Evolutionary conservation across 352 stramenopile species (phyloP).

Genomic region (Globisporangium yorkense): DNA sequence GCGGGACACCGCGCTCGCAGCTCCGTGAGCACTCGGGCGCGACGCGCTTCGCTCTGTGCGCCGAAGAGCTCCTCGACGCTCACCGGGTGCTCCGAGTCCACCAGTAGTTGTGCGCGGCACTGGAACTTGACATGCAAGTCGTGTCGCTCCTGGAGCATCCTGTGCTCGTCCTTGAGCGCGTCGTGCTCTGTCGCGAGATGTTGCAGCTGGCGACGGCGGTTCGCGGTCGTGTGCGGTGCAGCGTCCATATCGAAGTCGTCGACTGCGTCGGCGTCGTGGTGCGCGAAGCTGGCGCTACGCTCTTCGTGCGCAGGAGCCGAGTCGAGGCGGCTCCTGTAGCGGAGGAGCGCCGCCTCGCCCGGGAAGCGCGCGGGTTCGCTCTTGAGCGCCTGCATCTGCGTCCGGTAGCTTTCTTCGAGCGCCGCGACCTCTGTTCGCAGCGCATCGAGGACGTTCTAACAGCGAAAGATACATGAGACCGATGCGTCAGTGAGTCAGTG

Average conservation of each 20-base stretch:
- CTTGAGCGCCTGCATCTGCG: constrained; percentile 15
- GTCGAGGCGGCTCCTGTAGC: background rate
- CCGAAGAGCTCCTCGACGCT: constrained; percentile 4
- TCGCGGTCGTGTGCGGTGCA: background rate
- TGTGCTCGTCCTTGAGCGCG: constrained; percentile 19
- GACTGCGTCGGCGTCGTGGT: background rate
- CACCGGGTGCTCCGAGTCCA: constrained; percentile 5
- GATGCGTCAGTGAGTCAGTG: background rate
- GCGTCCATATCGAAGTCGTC: background rate
- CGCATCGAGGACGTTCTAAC: constrained; percentile 17
- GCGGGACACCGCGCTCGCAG: constrained; percentile 6
- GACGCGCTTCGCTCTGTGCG: constrained; percentile 2
- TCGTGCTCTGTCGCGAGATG: constrained; percentile 14
- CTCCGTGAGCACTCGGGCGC: constrained; percentile 3
- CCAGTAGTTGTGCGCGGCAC: constrained; percentile 21
- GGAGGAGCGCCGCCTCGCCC: background rate
- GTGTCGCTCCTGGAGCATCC: constrained; percentile 12
- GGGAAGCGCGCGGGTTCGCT: background rate
- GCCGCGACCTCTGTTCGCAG: constrained; percentile 22
- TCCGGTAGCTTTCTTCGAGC: constrained; percentile 20
- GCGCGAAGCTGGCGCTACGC: background rate
- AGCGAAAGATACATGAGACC: background rate
- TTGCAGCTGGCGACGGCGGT: constrained; percentile 10
- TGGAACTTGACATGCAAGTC: constrained; percentile 21
- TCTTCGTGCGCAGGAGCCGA: background rate